Conservation (phyloP, 352 stramenopile genomes). For the Globisporangium yorkense region DNA sequence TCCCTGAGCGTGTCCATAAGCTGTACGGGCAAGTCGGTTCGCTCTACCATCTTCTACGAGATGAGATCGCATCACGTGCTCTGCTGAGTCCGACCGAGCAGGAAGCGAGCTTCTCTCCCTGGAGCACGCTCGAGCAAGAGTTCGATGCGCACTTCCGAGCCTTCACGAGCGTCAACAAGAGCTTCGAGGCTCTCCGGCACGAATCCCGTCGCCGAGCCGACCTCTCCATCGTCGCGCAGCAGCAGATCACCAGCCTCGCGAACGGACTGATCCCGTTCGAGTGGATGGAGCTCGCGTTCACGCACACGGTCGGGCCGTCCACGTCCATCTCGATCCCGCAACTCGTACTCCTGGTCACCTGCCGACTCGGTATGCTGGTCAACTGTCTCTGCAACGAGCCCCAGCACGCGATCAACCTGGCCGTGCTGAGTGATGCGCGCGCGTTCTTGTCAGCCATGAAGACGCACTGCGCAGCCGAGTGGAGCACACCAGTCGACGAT, state of each 20-base stretch:
- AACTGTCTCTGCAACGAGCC: neutral
- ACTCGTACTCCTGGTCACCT: constrained; percentile 9
- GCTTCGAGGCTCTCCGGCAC: constrained; percentile 5
- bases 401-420: constrained; percentile 7
- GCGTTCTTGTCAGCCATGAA: constrained; percentile 10
- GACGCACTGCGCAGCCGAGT: constrained; percentile 3
- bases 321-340: constrained; percentile 11
- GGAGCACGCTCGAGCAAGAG: constrained; percentile 6
- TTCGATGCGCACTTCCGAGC: constrained; percentile 7
- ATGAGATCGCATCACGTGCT: constrained; percentile 2
- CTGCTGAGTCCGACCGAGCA: neutral
- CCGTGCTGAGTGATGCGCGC: constrained; percentile 11
- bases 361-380: constrained; percentile 8
- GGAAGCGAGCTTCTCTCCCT: constrained; percentile 6
- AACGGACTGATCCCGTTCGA: constrained; percentile 10
- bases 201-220: neutral
- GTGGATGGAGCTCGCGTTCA: constrained; percentile 13
- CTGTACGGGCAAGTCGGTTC: constrained; percentile 4
- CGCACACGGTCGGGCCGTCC: constrained; percentile 3
- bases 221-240: constrained; percentile 6
- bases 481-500: neutral
- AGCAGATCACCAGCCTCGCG: constrained; percentile 13
- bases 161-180: constrained; percentile 3
- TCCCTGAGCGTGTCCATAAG: neutral
- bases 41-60: constrained; percentile 5